These are phyloP conservation scores for Podospora sp. DNA, from an alignment of 495 filamentous ascomycete species.

Conservation along the genomic window DNA sequence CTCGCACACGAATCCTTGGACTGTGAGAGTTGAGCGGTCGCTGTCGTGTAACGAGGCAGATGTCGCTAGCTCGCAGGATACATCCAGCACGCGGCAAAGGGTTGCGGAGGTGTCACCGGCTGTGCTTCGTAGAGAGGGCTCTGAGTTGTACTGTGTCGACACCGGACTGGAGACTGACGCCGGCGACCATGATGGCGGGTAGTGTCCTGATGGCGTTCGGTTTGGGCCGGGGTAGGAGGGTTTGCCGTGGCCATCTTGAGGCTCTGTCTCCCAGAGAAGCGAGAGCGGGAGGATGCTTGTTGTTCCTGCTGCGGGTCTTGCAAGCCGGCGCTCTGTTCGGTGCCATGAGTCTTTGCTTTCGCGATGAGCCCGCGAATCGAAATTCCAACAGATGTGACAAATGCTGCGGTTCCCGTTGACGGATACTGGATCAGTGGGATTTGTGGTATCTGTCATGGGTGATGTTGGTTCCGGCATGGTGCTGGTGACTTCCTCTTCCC, in stretches of 20 bases:
- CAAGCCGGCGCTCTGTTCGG: too few species aligned
- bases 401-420: not conserved
- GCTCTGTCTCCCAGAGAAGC: not conserved
- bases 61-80: not conserved
- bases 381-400: not conserved
- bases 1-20: not conserved
- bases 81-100: not conserved
- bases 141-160: not conserved
- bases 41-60: not conserved
- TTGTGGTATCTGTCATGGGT: not conserved
- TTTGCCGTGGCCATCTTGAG: not conserved
- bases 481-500: not conserved
- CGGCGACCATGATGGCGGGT: not conserved
- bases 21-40: not conserved
- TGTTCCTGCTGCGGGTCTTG: too few species aligned
- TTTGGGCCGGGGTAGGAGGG: not conserved
- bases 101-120: not conserved
- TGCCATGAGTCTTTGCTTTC: too few species aligned
- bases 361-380: not conserved
- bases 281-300: not conserved
- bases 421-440: not conserved
- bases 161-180: not conserved
- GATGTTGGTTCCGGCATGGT: not conserved
- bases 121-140: not conserved
- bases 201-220: not conserved